Base-by-base conservation (phyloP, 805 yeast genomes). In the Diddensiella transvaalensis region DNA sequence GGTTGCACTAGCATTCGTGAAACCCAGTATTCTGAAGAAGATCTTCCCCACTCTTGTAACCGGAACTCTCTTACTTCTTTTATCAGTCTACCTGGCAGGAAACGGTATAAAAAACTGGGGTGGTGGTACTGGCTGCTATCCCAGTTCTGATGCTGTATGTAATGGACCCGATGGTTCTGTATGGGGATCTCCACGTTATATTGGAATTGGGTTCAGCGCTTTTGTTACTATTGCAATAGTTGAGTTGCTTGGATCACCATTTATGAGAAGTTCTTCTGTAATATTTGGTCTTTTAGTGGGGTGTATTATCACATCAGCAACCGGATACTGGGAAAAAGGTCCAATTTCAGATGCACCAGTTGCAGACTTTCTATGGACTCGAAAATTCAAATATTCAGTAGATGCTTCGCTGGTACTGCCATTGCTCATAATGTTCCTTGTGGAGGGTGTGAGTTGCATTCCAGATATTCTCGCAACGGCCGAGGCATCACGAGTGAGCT, bases 41-140 rank as follows among this genome's bases (percentile, higher is more conserved):
- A 57, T 82, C 18, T 83, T 84, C 69, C 90, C 90, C 22, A 84
- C 87, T 41, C 65, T 83, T 43, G 90, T 85, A 48, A 84, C 90
- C 18, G 91, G 90, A 52, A 87, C 89, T 11, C 89, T 84, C 42
- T 88, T 84, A 38, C 63, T 84, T 46, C 69, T 84, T 32, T 83
- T 83, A 57, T 90, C 89, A 60, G 68, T 78, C 43, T 66, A 70
- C 15, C 71, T 84, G 58, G 72, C 84, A 52, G 67, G 69, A 52
- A 64, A 83, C 35, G 90, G 88, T 23, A 78, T 84, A 59, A 64
- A 75, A 58, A 83, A 84, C 63, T 83, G 87, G 79, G 75, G 75
- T 39, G 91, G 91, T 55, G 91, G 91, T 47, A 71, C 83, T 13
- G 78, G 77, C 10, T 78, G 83, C 68, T 60, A 30, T 6, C 13